Conservation (phyloP, 2,329 filamentous ascomycete species). For the Didymellaceae sp. region DNA sequence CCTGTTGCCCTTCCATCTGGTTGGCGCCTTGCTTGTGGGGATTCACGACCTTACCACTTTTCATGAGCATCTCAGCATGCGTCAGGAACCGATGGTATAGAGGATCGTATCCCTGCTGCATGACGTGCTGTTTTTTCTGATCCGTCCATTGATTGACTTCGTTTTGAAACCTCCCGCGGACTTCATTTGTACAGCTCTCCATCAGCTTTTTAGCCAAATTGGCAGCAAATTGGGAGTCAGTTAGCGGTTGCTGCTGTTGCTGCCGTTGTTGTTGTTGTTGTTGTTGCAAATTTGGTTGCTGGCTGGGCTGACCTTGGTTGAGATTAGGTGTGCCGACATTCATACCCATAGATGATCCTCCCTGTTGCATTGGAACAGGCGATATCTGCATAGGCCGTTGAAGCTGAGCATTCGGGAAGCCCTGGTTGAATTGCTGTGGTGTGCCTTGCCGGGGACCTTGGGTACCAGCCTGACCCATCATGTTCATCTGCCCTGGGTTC, state of each 20-base stretch:
- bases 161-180: conserved; percentile 52
- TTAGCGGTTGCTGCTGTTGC: conserved; percentile 11
- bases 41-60: conserved; percentile 28
- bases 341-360: conserved; percentile 42
- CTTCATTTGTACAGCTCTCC: conserved; percentile 56
- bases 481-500: conserved; percentile 43
- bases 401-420: conserved; percentile 57
- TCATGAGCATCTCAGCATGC: conserved; percentile 50
- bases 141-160: conserved; percentile 54
- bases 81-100: conserved; percentile 59
- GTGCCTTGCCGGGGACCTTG: conserved; percentile 48
- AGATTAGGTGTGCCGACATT: conserved; percentile 33
- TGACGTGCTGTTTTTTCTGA: conserved; percentile 56
- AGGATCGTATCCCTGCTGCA: conserved; percentile 56
- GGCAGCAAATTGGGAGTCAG: conserved; percentile 46
- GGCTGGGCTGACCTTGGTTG: conserved; percentile 39
- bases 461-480: conserved; percentile 46
- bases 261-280: conserved; percentile 12
- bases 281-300: conserved; percentile 43
- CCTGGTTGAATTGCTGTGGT: conserved; percentile 50
- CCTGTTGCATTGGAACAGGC: conserved; percentile 52
- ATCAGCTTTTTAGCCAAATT: conserved; percentile 56
- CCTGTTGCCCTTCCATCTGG: conserved; percentile 39
- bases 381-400: conserved; percentile 60
- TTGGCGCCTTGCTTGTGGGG: conserved; percentile 17